These are phyloP conservation scores for Backusella sp. DNA, from an alignment of 192 early-diverging fungal genomes.

Conservation along the genomic window DNA sequence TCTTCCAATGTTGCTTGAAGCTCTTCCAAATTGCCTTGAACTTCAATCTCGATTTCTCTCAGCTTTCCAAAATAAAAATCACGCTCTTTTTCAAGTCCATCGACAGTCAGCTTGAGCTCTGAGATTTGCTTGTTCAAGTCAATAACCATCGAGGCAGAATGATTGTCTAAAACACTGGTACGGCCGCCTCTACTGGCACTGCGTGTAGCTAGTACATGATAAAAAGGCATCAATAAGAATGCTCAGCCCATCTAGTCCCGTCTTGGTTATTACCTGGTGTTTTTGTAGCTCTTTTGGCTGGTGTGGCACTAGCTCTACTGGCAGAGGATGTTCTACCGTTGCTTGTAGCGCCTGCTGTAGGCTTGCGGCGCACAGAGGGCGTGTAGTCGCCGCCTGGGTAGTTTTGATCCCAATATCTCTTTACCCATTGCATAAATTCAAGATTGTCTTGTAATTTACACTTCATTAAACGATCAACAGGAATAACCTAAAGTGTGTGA, in stretches of 20 bases:
- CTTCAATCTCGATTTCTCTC: conserved; percentile 86
- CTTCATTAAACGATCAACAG: conserved; percentile 84
- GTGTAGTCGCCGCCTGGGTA: conserved; percentile 79
- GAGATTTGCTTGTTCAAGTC: conserved; percentile 74
- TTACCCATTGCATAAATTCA: conserved; percentile 95
- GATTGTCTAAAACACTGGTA: conserved; percentile 39
- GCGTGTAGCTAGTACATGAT: background rate
- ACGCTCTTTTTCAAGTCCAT: conserved; percentile 92
- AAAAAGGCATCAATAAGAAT: background rate
- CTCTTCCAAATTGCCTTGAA: conserved; percentile 65
- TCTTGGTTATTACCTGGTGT: background rate
- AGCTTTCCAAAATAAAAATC: conserved; percentile 96
- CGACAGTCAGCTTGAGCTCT: conserved; percentile 81
- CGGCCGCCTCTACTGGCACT: conserved; percentile 18
- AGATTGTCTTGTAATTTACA: conserved; percentile 98
- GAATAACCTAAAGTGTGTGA: conserved; percentile 57
- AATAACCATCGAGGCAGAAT: conserved; percentile 59
- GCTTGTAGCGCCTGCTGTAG: background rate
- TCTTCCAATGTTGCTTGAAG: conserved; percentile 26
- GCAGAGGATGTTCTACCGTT: conserved; percentile 34
- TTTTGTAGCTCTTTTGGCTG: conserved; percentile 30
- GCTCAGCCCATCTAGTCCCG: background rate
- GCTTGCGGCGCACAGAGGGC: conserved; percentile 61
- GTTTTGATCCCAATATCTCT: conserved; percentile 86
- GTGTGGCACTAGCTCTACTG: conserved; percentile 31